These are phyloP conservation scores for Trichoderma reesei DNA, from an alignment of 495 filamentous ascomycete genomes.

Conservation along the genomic window DNA sequence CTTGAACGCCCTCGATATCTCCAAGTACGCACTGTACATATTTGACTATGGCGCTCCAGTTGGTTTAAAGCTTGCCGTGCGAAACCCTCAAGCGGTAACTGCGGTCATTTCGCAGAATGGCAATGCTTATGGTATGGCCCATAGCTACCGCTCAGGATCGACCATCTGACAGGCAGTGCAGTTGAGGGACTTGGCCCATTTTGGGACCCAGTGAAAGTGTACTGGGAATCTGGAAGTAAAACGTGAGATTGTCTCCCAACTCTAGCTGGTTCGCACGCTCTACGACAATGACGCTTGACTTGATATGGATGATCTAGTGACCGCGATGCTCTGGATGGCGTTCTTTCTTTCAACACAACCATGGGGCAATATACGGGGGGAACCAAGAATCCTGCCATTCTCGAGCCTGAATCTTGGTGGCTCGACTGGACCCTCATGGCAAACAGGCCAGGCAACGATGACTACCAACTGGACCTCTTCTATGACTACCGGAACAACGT, in stretches of 20 bases:
- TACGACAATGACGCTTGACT: not conserved
- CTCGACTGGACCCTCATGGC: slow-evolving; percentile 44
- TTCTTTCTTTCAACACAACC: slow-evolving; percentile 39
- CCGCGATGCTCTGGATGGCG: slow-evolving; percentile 28
- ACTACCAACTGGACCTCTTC: slow-evolving; percentile 50
- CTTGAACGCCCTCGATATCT: slow-evolving; percentile 34
- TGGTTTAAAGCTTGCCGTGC: slow-evolving; percentile 44
- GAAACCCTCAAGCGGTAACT: slow-evolving; percentile 34
- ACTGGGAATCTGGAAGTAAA: slow-evolving; percentile 37
- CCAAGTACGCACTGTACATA: slow-evolving; percentile 47
- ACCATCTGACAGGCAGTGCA: too few relatives aligned
- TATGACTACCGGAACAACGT: slow-evolving; percentile 49
- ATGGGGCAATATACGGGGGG: slow-evolving; percentile 48
- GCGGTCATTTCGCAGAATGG: slow-evolving; percentile 54
- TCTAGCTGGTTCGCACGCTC: not conserved
- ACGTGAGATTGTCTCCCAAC: not conserved
- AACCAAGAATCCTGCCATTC: slow-evolving; percentile 21
- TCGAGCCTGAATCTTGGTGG: slow-evolving; percentile 40
- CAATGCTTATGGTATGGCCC: slow-evolving; percentile 42
- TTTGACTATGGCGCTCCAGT: slow-evolving; percentile 59
- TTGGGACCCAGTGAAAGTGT: slow-evolving; percentile 39
- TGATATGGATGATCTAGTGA: slow-evolving; percentile 12
- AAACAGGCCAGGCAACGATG: slow-evolving; percentile 38
- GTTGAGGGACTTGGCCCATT: slow-evolving; percentile 40
- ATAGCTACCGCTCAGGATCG: too few relatives aligned